A percentile compares a stretch with the other conserved stretches of the same genome.
Conservation (phyloP, 2,329 filamentous ascomycete genomes). For the Verticillium nonalfalfae region DNA sequence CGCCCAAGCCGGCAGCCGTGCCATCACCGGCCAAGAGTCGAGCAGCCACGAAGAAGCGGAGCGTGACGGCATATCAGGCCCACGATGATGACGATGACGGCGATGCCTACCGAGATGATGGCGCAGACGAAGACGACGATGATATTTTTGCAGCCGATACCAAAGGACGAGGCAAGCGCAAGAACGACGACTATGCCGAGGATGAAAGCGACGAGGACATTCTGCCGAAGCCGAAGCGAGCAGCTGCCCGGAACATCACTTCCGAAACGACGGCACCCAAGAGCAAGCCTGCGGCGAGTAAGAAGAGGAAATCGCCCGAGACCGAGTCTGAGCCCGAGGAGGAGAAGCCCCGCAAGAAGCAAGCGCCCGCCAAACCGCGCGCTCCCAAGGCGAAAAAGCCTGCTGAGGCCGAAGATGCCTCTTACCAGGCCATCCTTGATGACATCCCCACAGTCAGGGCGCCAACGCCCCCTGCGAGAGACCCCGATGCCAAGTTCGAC, state of each 20-base stretch:
- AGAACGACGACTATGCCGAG: constrained; percentile 69
- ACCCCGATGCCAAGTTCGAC: constrained; percentile 70
- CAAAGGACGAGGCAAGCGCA: constrained; percentile 58
- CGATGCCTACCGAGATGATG: constrained; percentile 58
- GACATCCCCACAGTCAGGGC: constrained; percentile 77
- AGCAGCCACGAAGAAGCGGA: constrained; percentile 32
- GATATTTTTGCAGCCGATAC: constrained; percentile 77
- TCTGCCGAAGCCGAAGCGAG: constrained; percentile 52
- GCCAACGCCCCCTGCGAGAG: constrained; percentile 73
- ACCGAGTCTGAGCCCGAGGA: constrained; percentile 49
- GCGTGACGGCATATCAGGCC: constrained; percentile 32
- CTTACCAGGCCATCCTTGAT: constrained; percentile 78
- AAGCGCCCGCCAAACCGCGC: constrained; percentile 51
- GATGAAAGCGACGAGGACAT: constrained; percentile 69
- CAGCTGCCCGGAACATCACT: constrained; percentile 30
- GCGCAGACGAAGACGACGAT: constrained; percentile 65
- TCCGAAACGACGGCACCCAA: constrained; percentile 20
- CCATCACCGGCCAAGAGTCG: constrained; percentile 20
- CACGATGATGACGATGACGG: constrained; percentile 41
- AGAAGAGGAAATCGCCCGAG: constrained; percentile 54
- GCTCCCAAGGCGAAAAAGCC: constrained; percentile 59
- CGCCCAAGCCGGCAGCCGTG: constrained; percentile 16
- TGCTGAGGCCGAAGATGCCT: constrained; percentile 59
- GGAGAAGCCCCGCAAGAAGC: constrained; percentile 56
- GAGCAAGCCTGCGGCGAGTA: constrained; percentile 32